Conservation (phyloP, 441 rosid genomes). For the Croton setiger region DNA sequence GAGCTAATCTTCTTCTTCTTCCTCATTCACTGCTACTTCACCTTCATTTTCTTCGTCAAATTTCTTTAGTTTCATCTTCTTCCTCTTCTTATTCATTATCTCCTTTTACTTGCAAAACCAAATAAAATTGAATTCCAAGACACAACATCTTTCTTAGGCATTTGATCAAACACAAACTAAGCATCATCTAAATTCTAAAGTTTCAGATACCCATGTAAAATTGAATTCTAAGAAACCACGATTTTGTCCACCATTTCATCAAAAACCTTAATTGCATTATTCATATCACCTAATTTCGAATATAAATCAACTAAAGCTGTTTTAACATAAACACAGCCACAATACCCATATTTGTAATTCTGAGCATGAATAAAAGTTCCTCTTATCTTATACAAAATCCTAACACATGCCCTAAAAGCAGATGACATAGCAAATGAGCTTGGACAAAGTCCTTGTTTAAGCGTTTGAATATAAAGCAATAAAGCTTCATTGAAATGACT, state of each 20-base stretch:
- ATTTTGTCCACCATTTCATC: constrained; percentile 40
- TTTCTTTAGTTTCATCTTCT: too few species aligned
- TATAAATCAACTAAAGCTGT: constrained; percentile 60
- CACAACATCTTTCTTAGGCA: constrained; percentile 18
- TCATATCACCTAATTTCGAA: constrained; percentile 47
- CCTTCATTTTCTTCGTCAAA: too few species aligned
- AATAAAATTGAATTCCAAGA: constrained; percentile 26
- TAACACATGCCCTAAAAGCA: constrained; percentile 50
- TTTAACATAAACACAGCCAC: constrained; percentile 57
- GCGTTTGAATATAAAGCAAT: constrained; percentile 44
- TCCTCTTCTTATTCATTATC: too few species aligned
- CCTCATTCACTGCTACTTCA: too few species aligned
- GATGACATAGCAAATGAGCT: constrained; percentile 60
- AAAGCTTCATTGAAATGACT: constrained; percentile 50
- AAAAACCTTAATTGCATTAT: constrained; percentile 39
- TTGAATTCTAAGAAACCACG: constrained; percentile 61
- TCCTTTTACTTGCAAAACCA: constrained; percentile 27
- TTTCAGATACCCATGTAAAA: constrained; percentile 43
- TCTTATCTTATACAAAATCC: constrained; percentile 29
- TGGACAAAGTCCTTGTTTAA: constrained; percentile 37
- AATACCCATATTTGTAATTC: constrained; percentile 43
- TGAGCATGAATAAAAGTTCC: constrained; percentile 49
- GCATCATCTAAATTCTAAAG: constrained; percentile 13
- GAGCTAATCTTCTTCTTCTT: too few species aligned
- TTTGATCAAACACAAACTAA: constrained; percentile 17